Percentiles rank a stretch among this genome's conserved stretches.
These are phyloP conservation scores for Xylaria scruposa DNA, from an alignment of 495 filamentous ascomycete species.

Conservation along the genomic window DNA sequence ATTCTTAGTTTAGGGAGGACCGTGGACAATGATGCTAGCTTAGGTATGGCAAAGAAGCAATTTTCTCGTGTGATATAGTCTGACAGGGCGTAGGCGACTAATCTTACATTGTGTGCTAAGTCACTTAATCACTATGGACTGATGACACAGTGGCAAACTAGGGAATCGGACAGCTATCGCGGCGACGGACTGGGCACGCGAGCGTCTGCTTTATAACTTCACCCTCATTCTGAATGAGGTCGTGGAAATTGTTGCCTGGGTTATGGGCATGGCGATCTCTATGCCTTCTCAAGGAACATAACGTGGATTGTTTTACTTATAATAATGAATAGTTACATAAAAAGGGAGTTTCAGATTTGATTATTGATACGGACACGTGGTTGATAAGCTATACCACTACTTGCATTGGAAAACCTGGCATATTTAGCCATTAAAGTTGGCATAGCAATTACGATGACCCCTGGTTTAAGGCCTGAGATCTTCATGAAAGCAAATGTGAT, in stretches of 20 bases:
- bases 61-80: too few relatives aligned
- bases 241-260: not conserved
- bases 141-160: not conserved
- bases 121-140: not conserved
- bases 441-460: not conserved
- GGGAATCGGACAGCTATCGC: constrained; percentile 17
- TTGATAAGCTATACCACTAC: too few relatives aligned
- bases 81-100: too few relatives aligned
- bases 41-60: too few relatives aligned
- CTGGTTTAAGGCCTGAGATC: not conserved
- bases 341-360: not conserved
- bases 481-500: not conserved
- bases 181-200: constrained; percentile 25
- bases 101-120: too few relatives aligned
- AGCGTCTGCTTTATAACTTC: too few relatives aligned
- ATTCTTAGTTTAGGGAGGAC: too few relatives aligned
- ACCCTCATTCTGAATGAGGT: too few relatives aligned
- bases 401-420: not conserved
- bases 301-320: not conserved
- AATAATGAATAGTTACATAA: not conserved
- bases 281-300: not conserved
- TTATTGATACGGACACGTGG: not conserved
- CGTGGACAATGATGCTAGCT: too few relatives aligned
- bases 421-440: not conserved
- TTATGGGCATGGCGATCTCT: too few relatives aligned